phyloP scores from a whole-genome alignment of 2,329 filamentous ascomycete species.

The Leptographium flavum region DNA sequence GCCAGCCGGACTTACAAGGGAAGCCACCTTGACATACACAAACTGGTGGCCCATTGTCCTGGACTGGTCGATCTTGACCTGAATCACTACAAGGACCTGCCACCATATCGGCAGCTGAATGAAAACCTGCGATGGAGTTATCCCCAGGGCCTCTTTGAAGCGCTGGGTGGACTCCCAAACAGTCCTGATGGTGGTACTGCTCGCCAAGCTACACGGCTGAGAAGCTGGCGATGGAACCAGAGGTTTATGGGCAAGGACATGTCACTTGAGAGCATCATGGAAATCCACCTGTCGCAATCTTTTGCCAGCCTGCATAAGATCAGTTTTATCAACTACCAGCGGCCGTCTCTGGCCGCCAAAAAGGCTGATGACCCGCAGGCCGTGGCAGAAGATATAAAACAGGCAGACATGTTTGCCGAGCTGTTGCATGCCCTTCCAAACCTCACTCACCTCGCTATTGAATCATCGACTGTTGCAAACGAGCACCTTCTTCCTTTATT shows the following conservation, averaged over 20 bases:
- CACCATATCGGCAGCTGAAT: constrained; percentile 48
- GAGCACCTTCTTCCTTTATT: constrained; percentile 53
- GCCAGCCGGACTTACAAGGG: constrained; percentile 38
- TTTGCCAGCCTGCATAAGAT: constrained; percentile 44
- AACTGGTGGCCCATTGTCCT: constrained; percentile 49
- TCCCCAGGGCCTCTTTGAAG: constrained; percentile 47
- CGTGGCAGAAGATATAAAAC: constrained; percentile 18
- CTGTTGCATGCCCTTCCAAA: constrained; percentile 39
- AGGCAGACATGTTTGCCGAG: constrained; percentile 26
- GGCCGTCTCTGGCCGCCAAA: constrained; percentile 31
- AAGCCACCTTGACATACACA: constrained; percentile 27
- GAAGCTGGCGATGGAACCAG: constrained; percentile 48
- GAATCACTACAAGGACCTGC: constrained; percentile 52
- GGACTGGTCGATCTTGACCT: constrained; percentile 58
- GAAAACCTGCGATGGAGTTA: constrained; percentile 55
- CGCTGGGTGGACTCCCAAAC: constrained; percentile 34
- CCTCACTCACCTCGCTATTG: constrained; percentile 55
- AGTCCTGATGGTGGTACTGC: too few relatives aligned
- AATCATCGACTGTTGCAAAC: constrained; percentile 61
- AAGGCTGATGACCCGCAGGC: constrained; percentile 29
- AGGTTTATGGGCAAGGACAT: constrained; percentile 33
- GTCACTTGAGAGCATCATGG: constrained; percentile 31
- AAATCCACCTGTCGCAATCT: constrained; percentile 37
- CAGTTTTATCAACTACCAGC: constrained; percentile 49
- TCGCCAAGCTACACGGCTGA: constrained; percentile 16